Conservation (phyloP, 345 rosid species). For the Salix brachista region DNA sequence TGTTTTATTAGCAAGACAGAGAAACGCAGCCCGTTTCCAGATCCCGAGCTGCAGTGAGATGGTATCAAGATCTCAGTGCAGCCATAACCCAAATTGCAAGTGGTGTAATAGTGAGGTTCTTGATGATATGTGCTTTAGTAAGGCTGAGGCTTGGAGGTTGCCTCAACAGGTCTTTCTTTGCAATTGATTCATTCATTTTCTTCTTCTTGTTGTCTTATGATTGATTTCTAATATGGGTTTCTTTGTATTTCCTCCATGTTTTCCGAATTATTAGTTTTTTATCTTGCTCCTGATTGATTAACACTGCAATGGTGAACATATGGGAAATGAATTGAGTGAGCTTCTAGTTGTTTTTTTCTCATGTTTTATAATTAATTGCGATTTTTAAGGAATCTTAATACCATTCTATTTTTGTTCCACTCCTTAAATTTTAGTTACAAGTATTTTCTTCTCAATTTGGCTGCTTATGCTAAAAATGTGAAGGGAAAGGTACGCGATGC, state of each 20-base stretch:
- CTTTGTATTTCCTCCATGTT: neutral
- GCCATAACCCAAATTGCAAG: slow-evolving; percentile 46
- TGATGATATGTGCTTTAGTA: slow-evolving; percentile 66
- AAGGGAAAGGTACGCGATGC: neutral
- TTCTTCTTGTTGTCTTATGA: neutral
- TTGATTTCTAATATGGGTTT: slow-evolving; percentile 2
- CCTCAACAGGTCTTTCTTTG: slow-evolving; percentile 73
- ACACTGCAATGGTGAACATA: neutral
- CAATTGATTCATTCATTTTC: slow-evolving; percentile 18
- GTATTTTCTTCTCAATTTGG: neutral
- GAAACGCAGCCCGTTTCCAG: slow-evolving; percentile 27
- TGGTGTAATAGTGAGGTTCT: slow-evolving; percentile 84
- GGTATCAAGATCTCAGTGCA: slow-evolving; percentile 58
- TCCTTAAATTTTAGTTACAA: neutral
- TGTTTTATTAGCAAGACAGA: slow-evolving; percentile 24
- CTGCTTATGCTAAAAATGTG: neutral
- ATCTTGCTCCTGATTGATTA: neutral
- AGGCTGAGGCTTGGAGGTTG: slow-evolving; percentile 60
- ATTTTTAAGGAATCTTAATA: neutral
- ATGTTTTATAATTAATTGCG: neutral
- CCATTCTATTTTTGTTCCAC: neutral
- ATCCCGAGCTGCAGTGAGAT: slow-evolving; percentile 51
- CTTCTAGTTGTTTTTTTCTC: neutral
- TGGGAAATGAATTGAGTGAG: neutral
- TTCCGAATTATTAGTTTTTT: neutral